Base-by-base conservation (phyloP, 768 basidiomycete genomes). In the Leccinum aurantiacum region DNA sequence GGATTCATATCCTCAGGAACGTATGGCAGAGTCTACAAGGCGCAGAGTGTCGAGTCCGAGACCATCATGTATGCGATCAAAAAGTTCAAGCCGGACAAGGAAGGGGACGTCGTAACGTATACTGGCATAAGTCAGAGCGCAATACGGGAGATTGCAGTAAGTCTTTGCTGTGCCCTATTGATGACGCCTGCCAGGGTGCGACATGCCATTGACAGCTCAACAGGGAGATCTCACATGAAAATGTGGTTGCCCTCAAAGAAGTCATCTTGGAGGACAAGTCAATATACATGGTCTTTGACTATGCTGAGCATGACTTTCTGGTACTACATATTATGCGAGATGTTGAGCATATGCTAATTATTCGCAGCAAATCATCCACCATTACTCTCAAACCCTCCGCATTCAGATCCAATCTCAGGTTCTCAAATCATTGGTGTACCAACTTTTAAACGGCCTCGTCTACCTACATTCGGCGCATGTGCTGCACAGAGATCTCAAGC, bases 11-110 rank as follows among this genome's bases (percentile, higher is more conserved):
- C 97, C 2, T 96, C 94, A 8, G 97, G 97, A 19, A 98, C 96
- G 0, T 98, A 98, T 70, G 97, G 97, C 1, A 82, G 95, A n/a
- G 97, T 98, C 2, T 99, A 98, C 84, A 98, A 98, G 73, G 97
- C 95, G 0, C 84, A 87, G 69, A 90, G 89, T 68, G 78, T 84
- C 50, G 89, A 87, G 13, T 81, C 85, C 3, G 86, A 88, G 46
- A 84, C 80, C 3, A 80, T 77, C 63, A 82, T 96, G 51, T 90
- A 95, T 66, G 97, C 97, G 6, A 98, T 99, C 78, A 99, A 99
- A 81, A 99, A 98, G 75, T 98, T 98, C 80, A 99, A 99, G 71
- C 97, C 96, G 0, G 97, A 99, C 81, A 98, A 98, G 75, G 97
- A 99, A 77, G 96, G 96, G 22, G 97, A 98, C 70, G 87, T 95